These are phyloP conservation scores for Malus sylvestris DNA, from an alignment of 306 rosid species.

Conservation along the genomic window DNA sequence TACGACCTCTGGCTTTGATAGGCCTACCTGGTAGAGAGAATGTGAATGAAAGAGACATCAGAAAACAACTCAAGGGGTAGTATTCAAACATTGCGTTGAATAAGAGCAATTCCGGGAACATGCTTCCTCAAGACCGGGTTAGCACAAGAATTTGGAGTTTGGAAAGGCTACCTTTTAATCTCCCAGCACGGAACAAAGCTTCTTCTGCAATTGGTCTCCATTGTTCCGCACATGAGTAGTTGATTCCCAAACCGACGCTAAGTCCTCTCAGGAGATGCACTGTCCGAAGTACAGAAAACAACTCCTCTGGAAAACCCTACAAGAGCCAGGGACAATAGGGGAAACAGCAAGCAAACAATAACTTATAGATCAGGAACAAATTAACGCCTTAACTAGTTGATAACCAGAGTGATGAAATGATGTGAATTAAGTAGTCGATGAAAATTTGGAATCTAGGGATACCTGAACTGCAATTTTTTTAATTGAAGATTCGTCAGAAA, in stretches of 20 bases:
- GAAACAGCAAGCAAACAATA: not conserved
- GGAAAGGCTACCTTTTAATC: constrained; percentile 49
- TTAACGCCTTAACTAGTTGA: not conserved
- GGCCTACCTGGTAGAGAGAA: constrained; percentile 11
- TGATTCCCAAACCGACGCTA: constrained; percentile 92
- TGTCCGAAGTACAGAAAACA: constrained; percentile 87
- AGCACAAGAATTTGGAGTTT: constrained; percentile 2
- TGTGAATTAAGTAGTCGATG: not conserved
- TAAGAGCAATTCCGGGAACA: not conserved
- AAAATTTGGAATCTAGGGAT: not conserved
- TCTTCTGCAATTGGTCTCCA: constrained; percentile 95
- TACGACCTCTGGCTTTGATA: constrained; percentile 2
- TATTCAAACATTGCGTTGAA: not conserved
- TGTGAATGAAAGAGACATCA: not conserved
- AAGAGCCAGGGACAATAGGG: constrained; percentile 6
- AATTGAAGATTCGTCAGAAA: constrained; percentile 83
- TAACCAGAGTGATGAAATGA: not conserved
- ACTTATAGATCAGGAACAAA: not conserved
- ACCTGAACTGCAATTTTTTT: constrained; percentile 84
- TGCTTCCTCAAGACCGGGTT: not conserved
- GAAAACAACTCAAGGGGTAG: not conserved
- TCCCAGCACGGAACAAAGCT: constrained; percentile 65
- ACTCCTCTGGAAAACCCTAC: constrained; percentile 91
- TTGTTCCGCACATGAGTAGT: constrained; percentile 92
- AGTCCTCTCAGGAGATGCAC: constrained; percentile 94